Conservation (phyloP, 305 asterid genomes). For the Rubia balearica region DNA sequence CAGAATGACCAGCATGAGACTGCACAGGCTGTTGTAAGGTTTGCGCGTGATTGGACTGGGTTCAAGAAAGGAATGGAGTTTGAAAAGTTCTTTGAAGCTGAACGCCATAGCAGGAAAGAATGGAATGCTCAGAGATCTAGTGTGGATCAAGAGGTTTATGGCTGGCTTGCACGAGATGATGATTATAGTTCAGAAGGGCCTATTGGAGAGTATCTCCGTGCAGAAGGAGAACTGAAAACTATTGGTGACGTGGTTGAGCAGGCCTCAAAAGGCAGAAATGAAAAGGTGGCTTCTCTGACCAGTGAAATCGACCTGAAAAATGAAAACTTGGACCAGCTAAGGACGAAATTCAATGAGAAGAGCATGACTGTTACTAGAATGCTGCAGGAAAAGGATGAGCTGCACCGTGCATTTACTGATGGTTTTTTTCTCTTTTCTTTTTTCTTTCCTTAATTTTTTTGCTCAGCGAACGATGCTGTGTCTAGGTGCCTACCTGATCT, state of each 20-base stretch:
- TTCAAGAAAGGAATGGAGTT: neutral
- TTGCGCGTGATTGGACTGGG: neutral
- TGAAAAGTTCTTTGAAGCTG: neutral
- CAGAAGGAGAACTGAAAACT: constrained; percentile 1
- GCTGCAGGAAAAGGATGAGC: constrained; percentile 77
- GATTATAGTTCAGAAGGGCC: neutral
- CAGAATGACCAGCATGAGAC: neutral
- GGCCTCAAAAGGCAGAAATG: constrained; percentile 20
- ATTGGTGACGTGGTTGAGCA: neutral
- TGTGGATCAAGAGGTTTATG: neutral
- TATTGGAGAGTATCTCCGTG: neutral
- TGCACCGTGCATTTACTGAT: constrained; percentile 38
- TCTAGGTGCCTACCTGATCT: neutral
- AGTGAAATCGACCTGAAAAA: constrained; percentile 56
- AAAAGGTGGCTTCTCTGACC: constrained; percentile 31
- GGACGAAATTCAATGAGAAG: constrained; percentile 43
- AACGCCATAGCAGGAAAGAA: neutral
- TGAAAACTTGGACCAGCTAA: constrained; percentile 57
- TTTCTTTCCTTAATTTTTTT: too few relatives aligned
- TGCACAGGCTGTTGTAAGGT: neutral
- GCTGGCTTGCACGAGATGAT: neutral
- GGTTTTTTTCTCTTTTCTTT: neutral
- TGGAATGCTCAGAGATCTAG: neutral
- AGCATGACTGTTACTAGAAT: constrained; percentile 61
- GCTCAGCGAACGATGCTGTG: neutral